These are phyloP conservation scores for Ustilago nuda DNA, from an alignment of 1,284 basidiomycete genomes.

Conservation along the genomic window DNA sequence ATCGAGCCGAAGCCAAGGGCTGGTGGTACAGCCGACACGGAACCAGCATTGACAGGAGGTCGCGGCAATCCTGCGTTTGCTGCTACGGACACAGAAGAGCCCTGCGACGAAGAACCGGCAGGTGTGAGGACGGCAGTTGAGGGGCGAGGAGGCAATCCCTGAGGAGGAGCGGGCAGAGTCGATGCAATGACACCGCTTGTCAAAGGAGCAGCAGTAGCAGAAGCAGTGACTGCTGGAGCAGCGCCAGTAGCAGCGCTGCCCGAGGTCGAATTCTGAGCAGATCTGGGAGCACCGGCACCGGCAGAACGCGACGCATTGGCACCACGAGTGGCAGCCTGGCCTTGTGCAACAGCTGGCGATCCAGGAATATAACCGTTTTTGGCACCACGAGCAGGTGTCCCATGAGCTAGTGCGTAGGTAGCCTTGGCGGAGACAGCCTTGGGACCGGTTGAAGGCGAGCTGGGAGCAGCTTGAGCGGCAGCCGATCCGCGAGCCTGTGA, in stretches of 20 bases:
- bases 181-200: constrained; percentile 19
- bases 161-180: constrained; percentile 56
- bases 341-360: constrained; percentile 25
- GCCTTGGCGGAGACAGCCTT: constrained; percentile 25
- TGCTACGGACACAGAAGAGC: constrained; percentile 43
- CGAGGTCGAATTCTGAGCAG: constrained; percentile 4
- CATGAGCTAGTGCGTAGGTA: constrained; percentile 15
- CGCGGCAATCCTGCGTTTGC: constrained; percentile 53
- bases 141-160: constrained; percentile 59
- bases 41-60: constrained; percentile 41
- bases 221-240: constrained; percentile 9
- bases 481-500: constrained; percentile 20
- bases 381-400: constrained; percentile 31
- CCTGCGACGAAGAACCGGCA: constrained; percentile 29
- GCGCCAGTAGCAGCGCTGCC: constrained; percentile 10
- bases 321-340: constrained; percentile 22
- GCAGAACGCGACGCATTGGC: constrained; percentile 8
- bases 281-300: constrained; percentile 11
- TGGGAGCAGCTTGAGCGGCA: constrained; percentile 14
- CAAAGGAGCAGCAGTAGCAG: constrained; percentile 11
- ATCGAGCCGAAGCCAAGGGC: constrained; percentile 51
- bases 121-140: constrained; percentile 49
- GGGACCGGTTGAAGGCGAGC: constrained; percentile 28
- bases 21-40: constrained; percentile 13
- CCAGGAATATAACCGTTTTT: constrained; percentile 39